Base-by-base conservation (phyloP, 768 basidiomycete species). In the Tephrocybe sp. region DNA sequence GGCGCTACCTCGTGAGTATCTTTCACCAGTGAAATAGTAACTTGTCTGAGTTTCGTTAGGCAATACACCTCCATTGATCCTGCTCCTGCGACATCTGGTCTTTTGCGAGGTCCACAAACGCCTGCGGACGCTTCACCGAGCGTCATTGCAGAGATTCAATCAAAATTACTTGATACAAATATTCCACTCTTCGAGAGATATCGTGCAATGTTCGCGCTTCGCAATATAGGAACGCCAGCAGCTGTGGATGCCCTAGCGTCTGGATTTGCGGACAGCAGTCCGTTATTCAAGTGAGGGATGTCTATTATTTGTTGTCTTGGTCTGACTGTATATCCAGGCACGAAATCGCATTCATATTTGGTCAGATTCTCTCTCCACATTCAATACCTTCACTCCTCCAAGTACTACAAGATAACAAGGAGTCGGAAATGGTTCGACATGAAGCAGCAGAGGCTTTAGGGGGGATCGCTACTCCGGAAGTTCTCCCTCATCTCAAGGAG, bases 401-500 rank as follows among this genome's bases (percentile, higher is more conserved):
- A 34, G 90, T 96, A 23, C 75, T 99, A n/a, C 74, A 81, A 56
- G 72, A 93, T 57, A 49, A 65, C 1, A 63, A 71, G 1, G 97
- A 98, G 68, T 86, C 86, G 10, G 92, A 94, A 50, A 98, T 99
- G 96, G 97, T 99, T 9, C 83, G 97, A 30, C 97, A 99, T 60
- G 97, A 99, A 68, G 97, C 96, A 20, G 97, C 97, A 3, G 97
- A 99, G 68, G 97, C 97, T 6, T 79, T 99, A 0, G 97, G 97
- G n/a, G 92, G 96, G 4, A 98, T 99, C 50, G 95, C 87, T 22
- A 92, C 88, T 2, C 90, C 92, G 0, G 93, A 96, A 48, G 94
- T 97, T 3, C 75, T 98, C 31, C 86, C 89, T 1, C 79, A 93
- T 56, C 72, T 99, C 33, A 82, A 84, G 57, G 89, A 94, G 65